These are phyloP conservation scores for Gentiana straminea DNA, from an alignment of 257 asterid species.

Conservation along the genomic window DNA sequence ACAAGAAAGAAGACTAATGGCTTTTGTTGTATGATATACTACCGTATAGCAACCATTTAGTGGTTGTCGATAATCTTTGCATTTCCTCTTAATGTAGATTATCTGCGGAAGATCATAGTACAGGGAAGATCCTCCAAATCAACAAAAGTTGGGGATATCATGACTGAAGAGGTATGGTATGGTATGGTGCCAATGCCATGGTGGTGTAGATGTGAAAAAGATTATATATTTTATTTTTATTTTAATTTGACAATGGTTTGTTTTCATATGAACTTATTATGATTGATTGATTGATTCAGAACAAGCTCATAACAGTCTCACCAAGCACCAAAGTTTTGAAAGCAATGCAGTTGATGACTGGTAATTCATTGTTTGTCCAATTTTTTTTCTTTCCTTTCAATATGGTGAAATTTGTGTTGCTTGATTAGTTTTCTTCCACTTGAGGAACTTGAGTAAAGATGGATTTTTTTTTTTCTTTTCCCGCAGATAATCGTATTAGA, in stretches of 20 bases:
- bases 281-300: slow-evolving; percentile 31
- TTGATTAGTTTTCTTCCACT: neutral
- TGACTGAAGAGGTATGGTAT: slow-evolving; percentile 86
- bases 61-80: neutral
- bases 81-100: slow-evolving; percentile 38
- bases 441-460: neutral
- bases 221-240: too few relatives aligned
- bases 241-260: too few relatives aligned
- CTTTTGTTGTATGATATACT: neutral
- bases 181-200: too few relatives aligned
- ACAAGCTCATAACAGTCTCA: slow-evolving; percentile 79
- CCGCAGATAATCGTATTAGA: slow-evolving; percentile 82
- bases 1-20: too few relatives aligned
- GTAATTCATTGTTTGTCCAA: slow-evolving; percentile 14
- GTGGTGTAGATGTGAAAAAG: too few relatives aligned
- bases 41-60: neutral
- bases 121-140: slow-evolving; percentile 96
- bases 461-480: neutral
- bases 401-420: neutral
- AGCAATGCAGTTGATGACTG: slow-evolving; percentile 98
- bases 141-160: slow-evolving; percentile 92
- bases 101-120: slow-evolving; percentile 88
- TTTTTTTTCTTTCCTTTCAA: neutral
- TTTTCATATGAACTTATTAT: too few relatives aligned
- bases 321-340: slow-evolving; percentile 78